Conservation (phyloP, 2,329 filamentous ascomycete genomes). For the Epichloe gansuensis region DNA sequence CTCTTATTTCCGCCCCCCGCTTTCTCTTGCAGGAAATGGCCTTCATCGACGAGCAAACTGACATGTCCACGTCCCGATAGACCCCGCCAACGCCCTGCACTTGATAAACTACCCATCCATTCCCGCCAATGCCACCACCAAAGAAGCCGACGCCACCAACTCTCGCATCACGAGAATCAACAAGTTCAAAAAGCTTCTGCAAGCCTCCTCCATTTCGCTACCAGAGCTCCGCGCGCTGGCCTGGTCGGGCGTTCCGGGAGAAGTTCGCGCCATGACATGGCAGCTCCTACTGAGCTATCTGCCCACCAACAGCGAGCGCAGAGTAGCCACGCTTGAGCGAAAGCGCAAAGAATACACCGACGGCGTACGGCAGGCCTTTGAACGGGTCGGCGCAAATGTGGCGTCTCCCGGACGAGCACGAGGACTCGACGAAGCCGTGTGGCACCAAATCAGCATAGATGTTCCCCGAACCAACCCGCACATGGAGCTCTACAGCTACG, state of each 20-base stretch:
- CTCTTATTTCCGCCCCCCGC: no score
- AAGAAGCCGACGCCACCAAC: constrained; percentile 75
- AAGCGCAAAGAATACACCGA: constrained; percentile 96
- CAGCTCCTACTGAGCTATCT: constrained; percentile 89
- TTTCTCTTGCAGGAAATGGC: not conserved
- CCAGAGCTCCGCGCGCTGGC: constrained; percentile 72
- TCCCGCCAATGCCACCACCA: constrained; percentile 60
- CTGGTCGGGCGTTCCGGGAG: constrained; percentile 89
- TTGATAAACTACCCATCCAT: constrained; percentile 78
- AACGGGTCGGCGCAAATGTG: constrained; percentile 42
- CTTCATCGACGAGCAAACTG: not conserved
- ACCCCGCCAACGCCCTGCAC: constrained; percentile 87
- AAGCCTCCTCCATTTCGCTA: constrained; percentile 79
- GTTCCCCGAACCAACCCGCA: constrained; percentile 94
- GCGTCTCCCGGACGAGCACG: constrained; percentile 33
- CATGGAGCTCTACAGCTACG: constrained; percentile 86
- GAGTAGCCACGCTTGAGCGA: constrained; percentile 78
- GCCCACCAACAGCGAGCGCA: constrained; percentile 87
- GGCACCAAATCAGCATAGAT: constrained; percentile 99
- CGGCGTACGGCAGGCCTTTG: constrained; percentile 64
- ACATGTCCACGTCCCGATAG: constrained; percentile 20
- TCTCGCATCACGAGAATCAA: constrained; percentile 89
- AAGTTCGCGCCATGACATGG: constrained; percentile 99
- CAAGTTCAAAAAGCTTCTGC: constrained; percentile 93
- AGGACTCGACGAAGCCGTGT: constrained; percentile 90